A percentile compares a stretch with the other conserved stretches of the same genome.
Evolutionary conservation across 2,329 filamentous ascomycete genomes (phyloP).

Genomic region (Thielaviopsis ethacetica): DNA sequence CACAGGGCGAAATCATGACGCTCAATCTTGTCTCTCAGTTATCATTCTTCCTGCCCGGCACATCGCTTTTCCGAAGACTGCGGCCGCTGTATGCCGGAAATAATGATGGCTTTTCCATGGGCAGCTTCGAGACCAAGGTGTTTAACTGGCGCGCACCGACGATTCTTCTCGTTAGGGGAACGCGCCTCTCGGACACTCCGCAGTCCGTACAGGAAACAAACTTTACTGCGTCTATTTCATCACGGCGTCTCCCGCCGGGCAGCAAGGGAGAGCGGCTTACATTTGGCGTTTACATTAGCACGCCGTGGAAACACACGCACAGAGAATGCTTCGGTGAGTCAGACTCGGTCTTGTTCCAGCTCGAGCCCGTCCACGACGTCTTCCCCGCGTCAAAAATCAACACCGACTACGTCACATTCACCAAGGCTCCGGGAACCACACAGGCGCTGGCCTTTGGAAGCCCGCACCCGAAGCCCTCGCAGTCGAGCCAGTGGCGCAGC

Average conservation of each 20-base stretch:
- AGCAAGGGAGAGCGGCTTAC: constrained; percentile 36
- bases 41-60: constrained; percentile 54
- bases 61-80: constrained; percentile 46
- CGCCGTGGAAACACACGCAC: constrained; percentile 54
- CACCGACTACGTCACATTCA: constrained; percentile 52
- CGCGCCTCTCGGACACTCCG: constrained; percentile 34
- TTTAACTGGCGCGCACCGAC: constrained; percentile 67
- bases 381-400: constrained; percentile 49
- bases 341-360: constrained; percentile 51
- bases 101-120: constrained; percentile 59
- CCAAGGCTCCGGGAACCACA: constrained; percentile 41
- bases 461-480: constrained; percentile 30
- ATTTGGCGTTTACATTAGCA: constrained; percentile 49
- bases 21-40: constrained; percentile 50
- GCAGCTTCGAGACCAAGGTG: constrained; percentile 56
- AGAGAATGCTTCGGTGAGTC: constrained; percentile 51
- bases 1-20: constrained; percentile 44
- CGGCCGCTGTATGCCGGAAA: constrained; percentile 54
- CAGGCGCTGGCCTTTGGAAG: constrained; percentile 51
- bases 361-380: constrained; percentile 55
- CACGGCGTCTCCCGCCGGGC: constrained; percentile 40
- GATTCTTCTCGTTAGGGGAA: constrained; percentile 52
- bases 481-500: constrained; percentile 24
- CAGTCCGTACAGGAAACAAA: constrained; percentile 34
- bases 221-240: constrained; percentile 46